Base-by-base conservation (phyloP, 768 basidiomycete species). In the Phanerochaete sordida region DNA sequence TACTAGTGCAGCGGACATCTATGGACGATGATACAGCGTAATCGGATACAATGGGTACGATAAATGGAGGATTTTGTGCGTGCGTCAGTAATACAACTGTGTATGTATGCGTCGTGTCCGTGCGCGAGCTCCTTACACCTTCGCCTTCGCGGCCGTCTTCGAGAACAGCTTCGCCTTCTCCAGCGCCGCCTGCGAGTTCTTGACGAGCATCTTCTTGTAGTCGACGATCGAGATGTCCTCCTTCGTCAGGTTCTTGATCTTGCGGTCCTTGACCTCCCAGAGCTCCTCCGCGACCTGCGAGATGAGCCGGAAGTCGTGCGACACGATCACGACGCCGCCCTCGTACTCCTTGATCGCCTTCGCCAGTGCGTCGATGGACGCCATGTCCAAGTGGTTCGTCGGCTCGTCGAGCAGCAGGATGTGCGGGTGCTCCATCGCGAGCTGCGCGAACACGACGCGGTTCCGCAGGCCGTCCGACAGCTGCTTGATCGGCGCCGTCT, bases 241-340 rank as follows among this genome's bases (percentile, higher is more conserved):
- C 79, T 89, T 95, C 26, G 95, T 91, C 62, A 99, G 76, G 76
- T 98, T 97, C 73, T 83, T 83, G 72, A 99, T 94, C 70, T 91
- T 93, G 76, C 89, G 88, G 72, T 94, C 83, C 70, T 93, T 93
- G 57, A 99, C 97, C 74, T 99, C 97, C 97, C 97, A 99, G 8
- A 99, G 86, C 73, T 98, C 96, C 72, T 98, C 92, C 39, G 96
- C 97, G 37, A 99, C 96, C 77, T 98, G 95, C 52, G 90, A 90
- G 75, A 98, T 98, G 64, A 98, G 86, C 68, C 96, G 91, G 90
- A 99, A 99, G 76, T 99, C 96, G 79, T 98, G 97, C 50, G 95
- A 98, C 64, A 99, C 97, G 72, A 99, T 98, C 66, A 98, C 97
- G 43, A 99, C 97, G 68, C 97, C 96, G 61, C 97, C 97, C 70